Evolutionary conservation across 140 eudicot genomes (phyloP), one percentile per base, ranked within the genome.

Genomic region (Senecio squalidus): DNA sequence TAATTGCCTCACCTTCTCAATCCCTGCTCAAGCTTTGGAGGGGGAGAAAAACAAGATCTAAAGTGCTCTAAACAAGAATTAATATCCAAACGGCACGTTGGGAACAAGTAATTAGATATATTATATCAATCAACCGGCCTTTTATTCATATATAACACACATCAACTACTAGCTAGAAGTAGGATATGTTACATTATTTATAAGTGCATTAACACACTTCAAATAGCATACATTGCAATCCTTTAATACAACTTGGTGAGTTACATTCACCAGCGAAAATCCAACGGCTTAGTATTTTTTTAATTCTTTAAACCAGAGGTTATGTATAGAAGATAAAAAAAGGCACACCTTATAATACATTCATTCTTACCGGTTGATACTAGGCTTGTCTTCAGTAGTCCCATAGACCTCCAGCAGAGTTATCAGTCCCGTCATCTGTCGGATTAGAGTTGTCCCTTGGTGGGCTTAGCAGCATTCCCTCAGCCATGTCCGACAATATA

Each of bases 401-500:
- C 95, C 95, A 83, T 1, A 86, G 69, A 24, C 82, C 65, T 58
- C 84, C 95, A 55, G 59, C 82, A 41, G 72, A 55, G 38, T 22
- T 10, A n/a, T 76, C 82, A 29, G 71, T 27, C 39, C 76, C 82
- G 21, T 74, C 78, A 1, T 52, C 50, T 2, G 59, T 70, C 26
- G 36, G 40, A 14, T 16, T 8, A 23, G 29, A 2, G 50, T 55
- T 13, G n/a, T 17, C 53, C 36, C 78, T 47, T 18, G 90, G 81
- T 3, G 85, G 72, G 26, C 78, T 61, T 50, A 85, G 11, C 71
- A 82, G 69, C 82, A 85, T 47, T 38, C 87, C 95, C 31, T 74
- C 80, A 10, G 85, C 84, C 85, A 82, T 76, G 25, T 72, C 69
- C 0, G 70, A 66, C 26, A 82, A 49, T 78, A 82, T 53, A 44